These are phyloP conservation scores for Lipomyces sp. DNA, from an alignment of 805 yeast genomes.

Conservation along the genomic window DNA sequence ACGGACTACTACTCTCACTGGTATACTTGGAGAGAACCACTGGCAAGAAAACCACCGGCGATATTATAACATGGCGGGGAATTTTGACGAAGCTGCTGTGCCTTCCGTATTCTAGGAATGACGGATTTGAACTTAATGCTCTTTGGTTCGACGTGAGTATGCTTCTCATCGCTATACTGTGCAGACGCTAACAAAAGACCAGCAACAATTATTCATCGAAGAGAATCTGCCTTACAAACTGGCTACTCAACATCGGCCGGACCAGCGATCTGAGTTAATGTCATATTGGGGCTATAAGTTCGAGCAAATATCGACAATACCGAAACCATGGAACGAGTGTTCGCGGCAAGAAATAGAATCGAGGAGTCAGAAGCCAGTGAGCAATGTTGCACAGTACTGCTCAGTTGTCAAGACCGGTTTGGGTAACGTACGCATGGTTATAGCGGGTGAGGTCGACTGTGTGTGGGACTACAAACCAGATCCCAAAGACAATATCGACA, in stretches of 20 bases:
- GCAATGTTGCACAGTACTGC: conserved; percentile 75
- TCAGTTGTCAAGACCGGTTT: conserved; percentile 85
- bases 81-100: conserved; percentile 74
- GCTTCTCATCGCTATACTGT: conserved; percentile 38
- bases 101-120: conserved; percentile 63
- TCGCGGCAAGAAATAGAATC: conserved; percentile 70
- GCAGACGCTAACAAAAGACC: not conserved
- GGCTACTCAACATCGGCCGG: conserved; percentile 32
- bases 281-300: conserved; percentile 65
- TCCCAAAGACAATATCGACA: conserved; percentile 36
- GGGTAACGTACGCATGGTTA: conserved; percentile 66
- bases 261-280: conserved; percentile 42
- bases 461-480: conserved; percentile 79
- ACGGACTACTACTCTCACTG: conserved; percentile 62
- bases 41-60: conserved; percentile 54
- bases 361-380: conserved; percentile 63
- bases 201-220: conserved; percentile 51
- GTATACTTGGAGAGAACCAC: conserved; percentile 57
- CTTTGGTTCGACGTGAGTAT: conserved; percentile 63
- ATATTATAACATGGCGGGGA: conserved; percentile 85
- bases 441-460: conserved; percentile 94
- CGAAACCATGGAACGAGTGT: conserved; percentile 74
- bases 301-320: conserved; percentile 75
- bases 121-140: conserved; percentile 64
- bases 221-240: conserved; percentile 45